Evolutionary conservation across 495 filamentous ascomycete species (phyloP), one percentile per base, ranked within the genome.

Genomic region (Aspergillus avenaceus): DNA sequence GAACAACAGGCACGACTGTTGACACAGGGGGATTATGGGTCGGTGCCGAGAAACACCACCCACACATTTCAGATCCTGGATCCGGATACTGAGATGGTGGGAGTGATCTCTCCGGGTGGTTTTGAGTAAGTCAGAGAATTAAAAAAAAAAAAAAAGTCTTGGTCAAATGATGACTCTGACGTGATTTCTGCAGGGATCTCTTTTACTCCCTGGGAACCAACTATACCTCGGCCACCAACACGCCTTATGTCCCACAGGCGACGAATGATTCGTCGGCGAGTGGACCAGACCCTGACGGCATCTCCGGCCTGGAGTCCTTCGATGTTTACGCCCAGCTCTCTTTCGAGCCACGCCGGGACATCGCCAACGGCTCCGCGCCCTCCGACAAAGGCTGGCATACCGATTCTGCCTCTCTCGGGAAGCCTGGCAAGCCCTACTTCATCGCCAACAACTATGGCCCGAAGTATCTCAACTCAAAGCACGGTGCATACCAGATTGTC

Each of bases 1-100:
- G 60, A 61, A 41, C 70, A 74, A 24, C 49, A 70, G 27, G 61
- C 62, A 3, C 64, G 72, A 12, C 34, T 75, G 0, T 45, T 76
- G 13, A 60, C 58, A 0, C 58, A 58, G 18, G 71, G 73, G 7
- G 73, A 75, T 36, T 71, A 68, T 49, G 70, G 72, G 11, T 64
- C 69, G 0, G 68, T 74, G 0, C 53, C 64, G 0, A 53, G 59
- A 19, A 69, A 74, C 49, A 72, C 72, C 5, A 74, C 69, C 5
- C 73, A 75, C 45, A 76, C 70, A 2, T 75, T 75, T 47, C 66
- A 70, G 40, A 65, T 74, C 28, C 43, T 73, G 4, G 73, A 77
- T 25, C 66, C 71, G 8, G 71, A 77, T 43, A 72, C 68, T 1
- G 67, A 74, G 55, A 66, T 77, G 61, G 58, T 65, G 8, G 72